phyloP scores from a whole-genome alignment of 2,329 filamentous ascomycete species.

The Pseudogymnoascus sp. region DNA sequence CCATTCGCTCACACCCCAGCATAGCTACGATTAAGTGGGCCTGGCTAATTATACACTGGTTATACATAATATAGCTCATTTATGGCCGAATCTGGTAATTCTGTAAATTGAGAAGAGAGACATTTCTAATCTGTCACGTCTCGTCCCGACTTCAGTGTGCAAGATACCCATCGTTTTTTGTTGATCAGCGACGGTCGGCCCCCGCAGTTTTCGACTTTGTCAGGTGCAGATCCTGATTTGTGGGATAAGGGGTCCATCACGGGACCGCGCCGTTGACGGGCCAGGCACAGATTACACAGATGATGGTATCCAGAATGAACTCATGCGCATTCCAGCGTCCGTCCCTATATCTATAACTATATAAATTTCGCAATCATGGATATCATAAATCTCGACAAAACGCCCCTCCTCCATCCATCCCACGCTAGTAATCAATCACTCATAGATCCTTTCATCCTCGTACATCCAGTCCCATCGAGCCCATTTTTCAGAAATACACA shows the following conservation, averaged over 20 bases:
- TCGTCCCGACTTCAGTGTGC: not conserved
- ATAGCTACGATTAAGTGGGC: not conserved
- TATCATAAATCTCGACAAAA: conserved; percentile 10
- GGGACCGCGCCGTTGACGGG: conserved; percentile 2
- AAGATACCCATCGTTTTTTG: not conserved
- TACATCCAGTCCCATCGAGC: not conserved
- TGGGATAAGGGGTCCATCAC: not conserved
- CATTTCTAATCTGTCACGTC: not conserved
- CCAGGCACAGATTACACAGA: not conserved
- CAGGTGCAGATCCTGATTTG: not conserved
- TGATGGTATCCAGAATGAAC: not conserved
- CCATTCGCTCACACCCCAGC: not conserved
- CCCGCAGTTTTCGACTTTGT: conserved; percentile 7
- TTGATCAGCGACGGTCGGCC: not conserved
- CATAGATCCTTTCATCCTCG: not conserved
- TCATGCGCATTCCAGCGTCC: not conserved
- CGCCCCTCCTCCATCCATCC: not conserved
- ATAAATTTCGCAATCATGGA: not conserved
- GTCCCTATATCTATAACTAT: not conserved
- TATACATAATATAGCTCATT: not conserved
- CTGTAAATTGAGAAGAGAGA: not conserved
- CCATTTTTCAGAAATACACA: conserved; percentile 5
- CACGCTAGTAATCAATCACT: not conserved
- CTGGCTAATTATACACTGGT: not conserved
- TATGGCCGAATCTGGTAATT: not conserved